Evolutionary conservation across 2,329 filamentous ascomycete genomes (phyloP).

Genomic region (Myotisia sp.): DNA sequence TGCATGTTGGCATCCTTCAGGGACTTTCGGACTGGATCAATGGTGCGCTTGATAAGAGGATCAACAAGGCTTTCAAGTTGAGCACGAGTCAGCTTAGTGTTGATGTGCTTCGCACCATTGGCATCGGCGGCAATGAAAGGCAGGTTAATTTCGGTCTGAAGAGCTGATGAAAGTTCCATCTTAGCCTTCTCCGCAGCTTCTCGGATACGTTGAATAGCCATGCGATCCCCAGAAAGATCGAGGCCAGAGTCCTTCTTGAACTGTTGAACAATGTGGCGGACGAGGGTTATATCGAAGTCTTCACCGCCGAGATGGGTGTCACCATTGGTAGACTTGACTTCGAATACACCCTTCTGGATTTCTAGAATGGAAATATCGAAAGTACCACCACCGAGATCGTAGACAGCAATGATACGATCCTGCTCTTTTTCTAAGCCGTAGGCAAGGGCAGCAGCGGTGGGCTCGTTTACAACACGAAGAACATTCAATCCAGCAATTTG

Average conservation of each 20-base stretch:
- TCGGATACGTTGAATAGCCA: slow-evolving; percentile 98
- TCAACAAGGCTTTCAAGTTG: slow-evolving; percentile 91
- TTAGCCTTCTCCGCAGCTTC: slow-evolving; percentile 98
- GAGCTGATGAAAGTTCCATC: slow-evolving; percentile 91
- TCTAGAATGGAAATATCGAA: slow-evolving; percentile 98
- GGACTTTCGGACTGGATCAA: slow-evolving; percentile 90
- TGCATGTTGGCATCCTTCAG: slow-evolving; percentile 87
- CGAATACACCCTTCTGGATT: slow-evolving; percentile 95
- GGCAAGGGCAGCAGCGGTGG: slow-evolving; percentile 84
- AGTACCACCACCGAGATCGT: slow-evolving; percentile 95
- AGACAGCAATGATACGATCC: slow-evolving; percentile 82
- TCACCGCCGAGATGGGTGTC: slow-evolving; percentile 97
- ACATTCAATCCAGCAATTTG: slow-evolving; percentile 94
- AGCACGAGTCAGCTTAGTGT: slow-evolving; percentile 79
- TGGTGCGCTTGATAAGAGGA: slow-evolving; percentile 69
- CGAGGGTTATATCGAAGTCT: slow-evolving; percentile 90
- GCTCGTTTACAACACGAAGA: slow-evolving; percentile 95
- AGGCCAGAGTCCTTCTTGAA: slow-evolving; percentile 95
- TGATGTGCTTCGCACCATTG: slow-evolving; percentile 95
- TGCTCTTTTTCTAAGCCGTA: slow-evolving; percentile 93
- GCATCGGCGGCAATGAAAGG: slow-evolving; percentile 96
- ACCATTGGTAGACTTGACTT: slow-evolving; percentile 98
- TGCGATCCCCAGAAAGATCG: slow-evolving; percentile 80
- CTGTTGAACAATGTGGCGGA: slow-evolving; percentile 81
- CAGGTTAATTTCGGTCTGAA: slow-evolving; percentile 94